Percentiles rank a stretch among this genome's conserved stretches.
Evolutionary conservation across 805 yeast genomes (phyloP).

Genomic region (Metschnikowia reukaufii): DNA sequence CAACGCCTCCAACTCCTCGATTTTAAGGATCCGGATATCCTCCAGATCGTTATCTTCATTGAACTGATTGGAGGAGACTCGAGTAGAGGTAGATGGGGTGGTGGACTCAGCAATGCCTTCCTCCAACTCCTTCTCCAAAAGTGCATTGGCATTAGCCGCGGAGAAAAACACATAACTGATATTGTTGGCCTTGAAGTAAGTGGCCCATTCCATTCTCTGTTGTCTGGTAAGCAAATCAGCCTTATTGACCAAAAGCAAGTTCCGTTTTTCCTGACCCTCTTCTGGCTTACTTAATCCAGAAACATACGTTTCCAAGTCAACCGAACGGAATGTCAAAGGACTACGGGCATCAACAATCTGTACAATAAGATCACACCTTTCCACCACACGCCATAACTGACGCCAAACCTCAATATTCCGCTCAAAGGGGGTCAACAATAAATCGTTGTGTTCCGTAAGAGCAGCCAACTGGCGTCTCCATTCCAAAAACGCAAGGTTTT

Average conservation of each 20-base stretch:
- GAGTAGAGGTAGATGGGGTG: background rate
- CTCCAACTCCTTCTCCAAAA: constrained; percentile 61
- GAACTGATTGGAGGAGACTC: background rate
- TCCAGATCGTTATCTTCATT: constrained; percentile 23
- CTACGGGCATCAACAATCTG: constrained; percentile 98
- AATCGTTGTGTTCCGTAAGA: constrained; percentile 79
- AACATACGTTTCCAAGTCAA: constrained; percentile 83
- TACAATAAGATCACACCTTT: constrained; percentile 88
- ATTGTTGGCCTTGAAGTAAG: constrained; percentile 64
- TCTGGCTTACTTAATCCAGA: constrained; percentile 62
- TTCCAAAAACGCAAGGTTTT: constrained; percentile 83
- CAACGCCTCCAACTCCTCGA: constrained; percentile 80
- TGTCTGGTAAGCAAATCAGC: constrained; percentile 79
- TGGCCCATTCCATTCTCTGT: constrained; percentile 87
- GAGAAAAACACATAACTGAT: constrained; percentile 90
- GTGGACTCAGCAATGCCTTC: constrained; percentile 28
- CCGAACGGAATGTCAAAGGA: constrained; percentile 85
- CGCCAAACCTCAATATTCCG: constrained; percentile 98
- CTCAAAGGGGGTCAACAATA: constrained; percentile 92
- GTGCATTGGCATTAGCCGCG: constrained; percentile 80
- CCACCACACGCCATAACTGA: constrained; percentile 97
- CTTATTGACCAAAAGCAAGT: constrained; percentile 84
- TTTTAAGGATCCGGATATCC: constrained; percentile 64
- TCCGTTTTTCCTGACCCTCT: constrained; percentile 54
- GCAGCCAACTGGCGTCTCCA: constrained; percentile 93